These are phyloP conservation scores for Apium graveolens DNA, from an alignment of 129 eudicot genomes.

Conservation along the genomic window DNA sequence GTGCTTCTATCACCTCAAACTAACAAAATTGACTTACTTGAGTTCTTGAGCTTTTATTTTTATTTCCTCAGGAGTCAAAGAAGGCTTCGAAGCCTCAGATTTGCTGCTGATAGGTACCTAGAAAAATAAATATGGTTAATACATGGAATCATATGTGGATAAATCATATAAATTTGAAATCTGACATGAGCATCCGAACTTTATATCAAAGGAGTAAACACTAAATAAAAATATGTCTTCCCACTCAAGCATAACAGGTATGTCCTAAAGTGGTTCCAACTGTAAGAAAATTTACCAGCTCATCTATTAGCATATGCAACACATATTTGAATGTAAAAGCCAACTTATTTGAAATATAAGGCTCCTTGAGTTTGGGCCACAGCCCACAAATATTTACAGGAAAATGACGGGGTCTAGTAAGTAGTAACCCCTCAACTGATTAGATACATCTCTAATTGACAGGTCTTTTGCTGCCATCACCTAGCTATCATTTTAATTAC, in stretches of 20 bases:
- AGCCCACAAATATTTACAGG: background rate
- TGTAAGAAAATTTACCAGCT: background rate
- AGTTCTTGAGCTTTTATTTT: constrained; percentile 68
- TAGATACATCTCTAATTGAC: too few species aligned
- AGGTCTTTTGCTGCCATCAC: background rate
- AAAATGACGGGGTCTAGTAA: background rate
- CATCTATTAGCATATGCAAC: background rate
- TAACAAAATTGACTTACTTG: constrained; percentile 27
- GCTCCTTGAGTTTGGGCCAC: background rate
- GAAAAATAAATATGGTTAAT: background rate
- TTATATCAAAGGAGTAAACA: background rate
- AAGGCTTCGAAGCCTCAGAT: constrained; percentile 56
- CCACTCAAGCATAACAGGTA: background rate
- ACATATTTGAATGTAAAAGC: background rate
- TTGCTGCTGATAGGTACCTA: constrained; percentile 67
- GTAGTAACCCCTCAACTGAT: too few species aligned
- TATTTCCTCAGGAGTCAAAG: constrained; percentile 76
- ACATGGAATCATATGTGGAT: background rate
- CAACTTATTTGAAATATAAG: background rate
- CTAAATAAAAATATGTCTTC: background rate
- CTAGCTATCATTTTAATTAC: background rate
- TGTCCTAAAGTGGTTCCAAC: background rate
- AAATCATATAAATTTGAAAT: background rate
- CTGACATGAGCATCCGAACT: too few species aligned
- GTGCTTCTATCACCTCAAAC: background rate